Conservation (phyloP, 2,329 filamentous ascomycete genomes). For the Pseudogymnoascus sp. region DNA sequence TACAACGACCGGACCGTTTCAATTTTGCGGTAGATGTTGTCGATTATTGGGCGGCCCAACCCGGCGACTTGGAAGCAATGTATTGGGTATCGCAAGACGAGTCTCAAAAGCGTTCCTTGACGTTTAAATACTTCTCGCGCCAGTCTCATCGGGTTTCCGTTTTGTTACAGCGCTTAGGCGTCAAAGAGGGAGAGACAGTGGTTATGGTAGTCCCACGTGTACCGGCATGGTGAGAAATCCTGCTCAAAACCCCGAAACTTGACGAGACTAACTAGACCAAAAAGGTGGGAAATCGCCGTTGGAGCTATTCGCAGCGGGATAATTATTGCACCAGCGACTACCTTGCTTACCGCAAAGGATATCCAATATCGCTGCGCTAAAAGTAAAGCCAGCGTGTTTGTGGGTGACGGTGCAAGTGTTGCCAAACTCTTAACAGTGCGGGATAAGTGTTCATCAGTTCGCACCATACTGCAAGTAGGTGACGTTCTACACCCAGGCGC, state of each 20-base stretch:
- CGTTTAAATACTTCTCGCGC: conserved; percentile 29
- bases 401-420: conserved; percentile 30
- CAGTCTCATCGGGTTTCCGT: conserved; percentile 30
- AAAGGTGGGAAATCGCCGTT: conserved; percentile 33
- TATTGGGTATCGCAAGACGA: conserved; percentile 31
- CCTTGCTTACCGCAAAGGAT: conserved; percentile 31
- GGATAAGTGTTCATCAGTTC: conserved; percentile 26
- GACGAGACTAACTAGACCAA: conserved; percentile 2
- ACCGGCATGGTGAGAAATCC: conserved; percentile 24
- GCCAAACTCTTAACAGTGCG: conserved; percentile 27
- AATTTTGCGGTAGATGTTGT: conserved; percentile 34
- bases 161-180: conserved; percentile 27
- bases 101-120: conserved; percentile 22
- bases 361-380: conserved; percentile 30
- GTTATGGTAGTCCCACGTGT: conserved; percentile 30
- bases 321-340: conserved; percentile 32
- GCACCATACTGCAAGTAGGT: conserved; percentile 27
- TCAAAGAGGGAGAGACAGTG: conserved; percentile 28
- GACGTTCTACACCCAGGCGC: conserved; percentile 6
- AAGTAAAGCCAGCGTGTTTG: conserved; percentile 29
- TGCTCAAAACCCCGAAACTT: not conserved
- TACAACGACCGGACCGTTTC: conserved; percentile 20
- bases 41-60: conserved; percentile 30
- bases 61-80: conserved; percentile 27
- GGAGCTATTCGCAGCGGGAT: conserved; percentile 30